A percentile compares a stretch with the other conserved stretches of the same genome.
Evolutionary conservation across 768 basidiomycete species (phyloP).

Genomic region (Guyanaporus albipodus): DNA sequence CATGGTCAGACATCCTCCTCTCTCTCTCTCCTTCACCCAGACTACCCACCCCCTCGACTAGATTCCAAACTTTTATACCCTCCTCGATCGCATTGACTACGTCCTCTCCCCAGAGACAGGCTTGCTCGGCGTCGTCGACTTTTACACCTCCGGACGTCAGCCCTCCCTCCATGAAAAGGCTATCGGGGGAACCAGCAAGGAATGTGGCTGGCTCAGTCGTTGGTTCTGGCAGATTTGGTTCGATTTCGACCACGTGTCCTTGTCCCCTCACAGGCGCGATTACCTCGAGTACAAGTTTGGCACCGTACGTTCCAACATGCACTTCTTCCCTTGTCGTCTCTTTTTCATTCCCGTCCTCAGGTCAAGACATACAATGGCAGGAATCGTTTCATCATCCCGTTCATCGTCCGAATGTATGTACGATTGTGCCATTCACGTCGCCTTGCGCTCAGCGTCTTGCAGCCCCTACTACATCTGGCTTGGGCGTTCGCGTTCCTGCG

Average conservation of each 20-base stretch:
- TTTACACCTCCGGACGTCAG: conserved; percentile 60
- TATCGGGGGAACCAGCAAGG: conserved; percentile 58
- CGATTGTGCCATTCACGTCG: neutral
- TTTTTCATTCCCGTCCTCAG: conserved; percentile 19
- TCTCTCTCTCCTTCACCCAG: conserved; percentile 1
- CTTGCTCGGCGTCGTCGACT: conserved; percentile 66
- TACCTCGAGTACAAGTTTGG: conserved; percentile 80
- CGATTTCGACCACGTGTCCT: conserved; percentile 51
- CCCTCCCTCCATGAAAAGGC: conserved; percentile 55
- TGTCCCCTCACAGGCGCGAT: conserved; percentile 56
- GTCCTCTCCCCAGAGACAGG: conserved; percentile 58
- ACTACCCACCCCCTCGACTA: conserved; percentile 16
- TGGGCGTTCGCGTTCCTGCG: conserved; percentile 60
- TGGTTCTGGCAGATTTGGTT: conserved; percentile 82
- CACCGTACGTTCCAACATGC: conserved; percentile 42
- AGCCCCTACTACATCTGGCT: conserved; percentile 76
- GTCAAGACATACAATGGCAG: conserved; percentile 69
- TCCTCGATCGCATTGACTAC: conserved; percentile 65
- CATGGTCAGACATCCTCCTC: conserved; percentile 40
- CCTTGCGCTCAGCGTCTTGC: neutral
- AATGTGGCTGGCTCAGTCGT: conserved; percentile 60
- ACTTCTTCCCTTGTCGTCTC: neutral
- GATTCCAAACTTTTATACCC: conserved; percentile 61
- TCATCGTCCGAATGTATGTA: conserved; percentile 58
- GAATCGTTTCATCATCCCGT: conserved; percentile 65